Base-by-base conservation (phyloP, 2,329 filamentous ascomycete genomes). In the Claviceps quebecensis region DNA sequence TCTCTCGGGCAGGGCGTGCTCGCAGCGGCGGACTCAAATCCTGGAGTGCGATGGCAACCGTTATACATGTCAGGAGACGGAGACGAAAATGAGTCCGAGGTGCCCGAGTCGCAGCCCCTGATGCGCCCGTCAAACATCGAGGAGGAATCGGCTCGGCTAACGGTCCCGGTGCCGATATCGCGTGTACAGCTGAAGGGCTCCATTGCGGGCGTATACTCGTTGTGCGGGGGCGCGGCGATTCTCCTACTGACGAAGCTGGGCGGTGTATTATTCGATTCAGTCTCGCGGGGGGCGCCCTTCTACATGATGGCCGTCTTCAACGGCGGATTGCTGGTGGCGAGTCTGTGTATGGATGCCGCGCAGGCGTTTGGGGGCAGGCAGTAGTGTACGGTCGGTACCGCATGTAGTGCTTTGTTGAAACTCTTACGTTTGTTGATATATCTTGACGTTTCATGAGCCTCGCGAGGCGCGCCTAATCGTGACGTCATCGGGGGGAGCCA, bases 241-340 rank as follows among this genome's bases (percentile, higher is more conserved):
- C 67, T 98, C 51, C 68, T 97, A 5, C 75, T 98, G 16, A 97
- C 93, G 0, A 98, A 98, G 68, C 66, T 93, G 4, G 93, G 93
- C 13, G 93, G 93, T 0, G 79, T 81, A 39, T 68, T 96, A 47
- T 98, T 97, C 61, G 93, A 98, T 65, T 74, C 67, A 19, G 71
- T 82, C 50, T 83, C 83, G 1, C 75, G 76, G 2, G 86, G 86
- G 0, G 86, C 87, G 11, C 93, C 93, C 0, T 97, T 98, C 65
- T 95, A 89, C 64, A 84, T 97, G 75, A 91, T 98, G 83, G 89
- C 90, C 0, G 72, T 72, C 0, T 97, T 97, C 65, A 97, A 97
- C 63, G 86, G 69, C 0, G 56, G 87, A 1, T 66, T 96, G 51
- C 69, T 94, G 13, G 62, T 81, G 6, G 75, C 72, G 16, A 76